Percentiles rank a stretch among this genome's conserved stretches.
These are phyloP conservation scores for Pouteria campechiana DNA, from an alignment of 179 eudicot species.

Conservation along the genomic window DNA sequence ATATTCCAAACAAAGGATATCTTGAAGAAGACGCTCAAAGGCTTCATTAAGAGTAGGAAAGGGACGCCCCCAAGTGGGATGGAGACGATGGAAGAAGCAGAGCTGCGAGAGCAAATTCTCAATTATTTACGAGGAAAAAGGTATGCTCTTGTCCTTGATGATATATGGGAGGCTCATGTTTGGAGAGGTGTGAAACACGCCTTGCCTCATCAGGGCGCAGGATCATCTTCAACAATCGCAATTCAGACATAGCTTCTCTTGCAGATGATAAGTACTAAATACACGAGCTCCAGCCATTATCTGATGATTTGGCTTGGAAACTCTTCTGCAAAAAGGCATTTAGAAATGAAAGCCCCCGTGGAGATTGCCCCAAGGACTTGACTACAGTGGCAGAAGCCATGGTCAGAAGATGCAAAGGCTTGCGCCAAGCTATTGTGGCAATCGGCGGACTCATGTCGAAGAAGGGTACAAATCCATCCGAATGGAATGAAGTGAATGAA, in stretches of 20 bases:
- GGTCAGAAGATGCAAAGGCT: not conserved
- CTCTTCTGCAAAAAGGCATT: not conserved
- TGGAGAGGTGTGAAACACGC: constrained; percentile 1
- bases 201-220: constrained; percentile 1
- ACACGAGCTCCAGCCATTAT: constrained; percentile 1
- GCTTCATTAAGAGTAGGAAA: not conserved
- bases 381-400: not conserved
- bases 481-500: not conserved
- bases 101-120: not conserved
- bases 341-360: not conserved
- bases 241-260: not conserved
- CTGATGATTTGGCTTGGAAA: not conserved
- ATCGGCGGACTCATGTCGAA: not conserved
- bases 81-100: not conserved
- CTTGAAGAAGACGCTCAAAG: not conserved
- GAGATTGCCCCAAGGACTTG: not conserved
- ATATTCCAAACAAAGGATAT: not conserved
- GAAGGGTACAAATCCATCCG: not conserved
- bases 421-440: not conserved
- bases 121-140: not conserved
- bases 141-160: constrained; percentile 1
- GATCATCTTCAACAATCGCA: not conserved
- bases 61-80: not conserved
- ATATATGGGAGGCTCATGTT: not conserved
- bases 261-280: not conserved